phyloP scores from a whole-genome alignment of 2,329 filamentous ascomycete genomes.

The Parascedosporium putredinis region DNA sequence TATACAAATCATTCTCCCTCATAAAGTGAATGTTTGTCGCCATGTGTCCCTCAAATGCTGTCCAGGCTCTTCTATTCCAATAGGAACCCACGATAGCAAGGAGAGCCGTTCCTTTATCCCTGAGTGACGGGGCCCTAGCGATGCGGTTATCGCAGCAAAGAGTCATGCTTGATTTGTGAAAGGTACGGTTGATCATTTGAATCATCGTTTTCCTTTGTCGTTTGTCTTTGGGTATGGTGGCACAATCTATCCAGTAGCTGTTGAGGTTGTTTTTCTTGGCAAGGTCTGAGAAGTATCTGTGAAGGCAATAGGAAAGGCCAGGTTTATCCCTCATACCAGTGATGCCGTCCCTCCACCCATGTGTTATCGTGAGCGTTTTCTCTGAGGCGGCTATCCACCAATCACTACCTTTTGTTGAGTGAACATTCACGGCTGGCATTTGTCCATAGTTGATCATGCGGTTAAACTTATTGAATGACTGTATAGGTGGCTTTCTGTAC shows the following conservation, averaged over 20 bases:
- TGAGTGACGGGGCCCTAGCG: neutral
- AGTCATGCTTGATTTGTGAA: neutral
- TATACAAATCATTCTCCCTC: neutral
- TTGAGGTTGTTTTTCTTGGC: neutral
- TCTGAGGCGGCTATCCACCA: neutral
- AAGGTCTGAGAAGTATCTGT: neutral
- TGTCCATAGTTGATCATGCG: neutral
- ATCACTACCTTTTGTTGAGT: neutral
- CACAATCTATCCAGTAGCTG: neutral
- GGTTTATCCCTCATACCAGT: neutral
- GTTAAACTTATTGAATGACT: neutral
- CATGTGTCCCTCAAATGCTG: neutral
- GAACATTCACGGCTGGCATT: neutral
- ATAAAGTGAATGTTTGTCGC: neutral
- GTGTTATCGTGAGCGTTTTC: neutral
- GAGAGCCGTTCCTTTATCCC: neutral
- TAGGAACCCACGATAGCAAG: neutral
- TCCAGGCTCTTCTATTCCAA: neutral
- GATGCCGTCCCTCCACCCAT: neutral
- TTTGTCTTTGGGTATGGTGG: neutral
- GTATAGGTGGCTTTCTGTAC: neutral
- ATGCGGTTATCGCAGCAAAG: neutral
- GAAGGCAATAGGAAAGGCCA: neutral
- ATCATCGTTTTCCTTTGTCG: neutral
- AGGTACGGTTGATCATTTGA: neutral